Evolutionary conservation across 1,284 basidiomycete genomes (phyloP).

Genomic region (Hypsizygus ulmarius): DNA sequence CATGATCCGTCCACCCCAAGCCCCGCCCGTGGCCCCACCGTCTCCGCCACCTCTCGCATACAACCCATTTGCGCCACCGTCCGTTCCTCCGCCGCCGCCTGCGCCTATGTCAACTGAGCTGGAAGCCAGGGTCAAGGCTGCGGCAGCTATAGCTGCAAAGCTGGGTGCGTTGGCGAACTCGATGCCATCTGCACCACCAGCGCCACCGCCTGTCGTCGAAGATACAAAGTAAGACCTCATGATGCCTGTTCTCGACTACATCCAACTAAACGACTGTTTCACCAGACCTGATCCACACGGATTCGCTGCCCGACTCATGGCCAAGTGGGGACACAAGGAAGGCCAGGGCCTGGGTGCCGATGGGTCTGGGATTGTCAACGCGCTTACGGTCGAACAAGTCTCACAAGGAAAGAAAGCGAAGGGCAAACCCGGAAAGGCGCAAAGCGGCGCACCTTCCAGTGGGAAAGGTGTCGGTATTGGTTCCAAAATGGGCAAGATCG

Average conservation of each 20-base stretch:
- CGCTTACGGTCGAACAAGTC: conserved; percentile 77
- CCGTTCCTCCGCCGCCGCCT: conserved; percentile 51
- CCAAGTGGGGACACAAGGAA: conserved; percentile 93
- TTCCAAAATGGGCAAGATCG: conserved; percentile 78
- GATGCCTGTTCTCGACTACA: background rate
- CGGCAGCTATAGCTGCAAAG: conserved; percentile 77
- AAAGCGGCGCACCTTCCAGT: conserved; percentile 25
- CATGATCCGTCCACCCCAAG: conserved; percentile 21
- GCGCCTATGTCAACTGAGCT: conserved; percentile 33
- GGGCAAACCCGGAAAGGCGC: conserved; percentile 26
- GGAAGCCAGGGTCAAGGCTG: conserved; percentile 71
- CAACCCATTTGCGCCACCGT: conserved; percentile 64
- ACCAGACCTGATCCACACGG: conserved; percentile 61
- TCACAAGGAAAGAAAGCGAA: conserved; percentile 38
- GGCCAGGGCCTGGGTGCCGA: conserved; percentile 87
- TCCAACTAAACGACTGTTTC: conserved; percentile 6
- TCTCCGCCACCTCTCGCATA: conserved; percentile 55
- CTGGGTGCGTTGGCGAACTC: conserved; percentile 55
- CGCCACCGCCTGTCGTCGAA: conserved; percentile 19
- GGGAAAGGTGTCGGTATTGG: conserved; percentile 39
- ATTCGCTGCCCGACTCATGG: conserved; percentile 81
- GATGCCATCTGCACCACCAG: conserved; percentile 28
- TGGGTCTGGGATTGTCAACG: conserved; percentile 83
- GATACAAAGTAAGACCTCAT: conserved; percentile 16
- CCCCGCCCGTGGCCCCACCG: conserved; percentile 29